Percentiles rank a stretch among this genome's conserved stretches.
phyloP scores from a whole-genome alignment of 1,139 yeast genomes.

The Kazachstania sp. region DNA sequence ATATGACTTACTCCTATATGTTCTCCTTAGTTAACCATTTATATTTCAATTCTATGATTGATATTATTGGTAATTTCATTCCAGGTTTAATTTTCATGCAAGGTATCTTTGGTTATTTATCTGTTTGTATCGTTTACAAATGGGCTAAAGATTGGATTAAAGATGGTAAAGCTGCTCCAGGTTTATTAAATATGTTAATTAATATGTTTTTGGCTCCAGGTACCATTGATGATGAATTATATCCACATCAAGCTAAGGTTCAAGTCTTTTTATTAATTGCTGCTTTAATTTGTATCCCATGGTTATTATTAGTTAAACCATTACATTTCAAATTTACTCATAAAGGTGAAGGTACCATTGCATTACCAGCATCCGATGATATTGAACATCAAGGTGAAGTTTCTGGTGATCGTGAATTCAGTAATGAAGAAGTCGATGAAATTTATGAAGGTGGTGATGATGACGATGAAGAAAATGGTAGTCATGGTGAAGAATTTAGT shows the following conservation, averaged over 20 bases:
- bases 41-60: constrained; percentile 67
- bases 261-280: constrained; percentile 66
- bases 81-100: constrained; percentile 95
- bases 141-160: constrained; percentile 93
- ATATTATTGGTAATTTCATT: constrained; percentile 83
- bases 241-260: constrained; percentile 76
- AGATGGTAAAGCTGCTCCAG: constrained; percentile 73
- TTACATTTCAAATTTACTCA: constrained; percentile 47
- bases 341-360: constrained; percentile 25
- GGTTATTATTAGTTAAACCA: constrained; percentile 88
- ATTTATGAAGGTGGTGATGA: constrained; percentile 11
- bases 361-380: constrained; percentile 26
- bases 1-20: constrained; percentile 84
- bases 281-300: constrained; percentile 89
- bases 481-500: constrained; percentile 64
- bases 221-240: constrained; percentile 68
- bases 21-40: constrained; percentile 78
- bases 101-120: constrained; percentile 85
- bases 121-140: constrained; percentile 78
- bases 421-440: constrained; percentile 15
- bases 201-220: constrained; percentile 96
- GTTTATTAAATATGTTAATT: constrained; percentile 86
- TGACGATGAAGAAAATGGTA: constrained; percentile 38
- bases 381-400: constrained; percentile 3
- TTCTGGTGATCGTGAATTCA: constrained; percentile 13